Evolutionary conservation across 176 grass and related monocot genomes (phyloP), one percentile per base, ranked within the genome.

Genomic region (Neostapfia colusana): DNA sequence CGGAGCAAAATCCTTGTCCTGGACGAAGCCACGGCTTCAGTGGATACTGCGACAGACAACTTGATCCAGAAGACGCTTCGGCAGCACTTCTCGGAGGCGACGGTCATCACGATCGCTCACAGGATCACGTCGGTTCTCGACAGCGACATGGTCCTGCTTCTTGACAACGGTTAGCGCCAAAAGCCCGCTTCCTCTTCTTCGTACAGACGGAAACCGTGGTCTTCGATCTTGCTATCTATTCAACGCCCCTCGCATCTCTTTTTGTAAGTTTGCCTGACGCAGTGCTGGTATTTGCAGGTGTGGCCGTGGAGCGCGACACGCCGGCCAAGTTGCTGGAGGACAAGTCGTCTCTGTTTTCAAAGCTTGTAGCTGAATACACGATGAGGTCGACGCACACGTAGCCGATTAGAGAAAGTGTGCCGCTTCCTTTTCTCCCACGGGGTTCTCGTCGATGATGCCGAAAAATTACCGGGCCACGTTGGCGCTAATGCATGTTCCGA

Each of bases 11-110:
- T 89, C 46, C 79, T 97, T 64, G 88, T 92, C 36, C 76, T 97
- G 17, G 93, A 97, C 67, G 93, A 90, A 88, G 90, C 90, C 21
- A 97, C 87, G 0, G 87, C 87, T 78, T 97, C 85, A 0, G 87
- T 97, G 10, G 93, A 97, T 49, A 88, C 90, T 10, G 90, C 82
- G 15, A 97, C 93, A 3, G 87, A 92, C 31, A 97, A 79, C 63
- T 45, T 92, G 69, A 97, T 97, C 68, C 93, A 97, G 76, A 92
- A 72, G 34, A 97, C 89, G 23, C 75, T 97, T 18, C 73, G 87
- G 79, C 85, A 88, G 76, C 82, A 92, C 15, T 92, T 97, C 39
- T 84, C 87, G 0, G 76, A 86, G 23, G 79, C 90, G 20, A 97
- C 89, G 7, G 87, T 97, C 55, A 86, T 97, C 63, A 92, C 82